phyloP scores from a whole-genome alignment of 1,284 basidiomycete species.

The Chalciporus sp. region DNA sequence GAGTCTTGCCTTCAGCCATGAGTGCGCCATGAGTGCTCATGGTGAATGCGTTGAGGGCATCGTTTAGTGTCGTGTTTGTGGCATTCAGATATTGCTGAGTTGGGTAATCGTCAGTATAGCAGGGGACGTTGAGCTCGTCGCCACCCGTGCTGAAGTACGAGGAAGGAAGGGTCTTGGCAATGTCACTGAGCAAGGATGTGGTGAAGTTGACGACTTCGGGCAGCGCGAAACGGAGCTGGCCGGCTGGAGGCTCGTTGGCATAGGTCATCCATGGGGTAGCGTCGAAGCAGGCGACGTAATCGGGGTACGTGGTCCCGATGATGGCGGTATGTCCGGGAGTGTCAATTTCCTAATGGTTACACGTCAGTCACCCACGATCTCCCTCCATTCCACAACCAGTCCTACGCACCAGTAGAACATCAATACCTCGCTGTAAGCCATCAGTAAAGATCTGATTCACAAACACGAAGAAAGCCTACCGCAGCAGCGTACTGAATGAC shows the following conservation, averaged over 20 bases:
- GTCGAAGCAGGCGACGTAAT: slow-evolving; percentile 65
- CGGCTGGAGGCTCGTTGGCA: slow-evolving; percentile 67
- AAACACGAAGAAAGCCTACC: slow-evolving; percentile 37
- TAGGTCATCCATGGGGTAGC: slow-evolving; percentile 56
- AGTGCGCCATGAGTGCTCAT: slow-evolving; percentile 52
- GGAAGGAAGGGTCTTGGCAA: slow-evolving; percentile 47
- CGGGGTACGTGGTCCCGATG: slow-evolving; percentile 61
- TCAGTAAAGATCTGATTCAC: background rate
- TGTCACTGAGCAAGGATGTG: slow-evolving; percentile 44
- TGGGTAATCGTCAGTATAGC: slow-evolving; percentile 53
- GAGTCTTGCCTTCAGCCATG: slow-evolving; percentile 51
- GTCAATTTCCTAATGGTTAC: slow-evolving; percentile 52
- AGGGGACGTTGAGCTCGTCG: slow-evolving; percentile 66
- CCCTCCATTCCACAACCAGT: background rate
- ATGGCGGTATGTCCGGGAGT: slow-evolving; percentile 75
- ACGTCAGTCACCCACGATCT: slow-evolving; percentile 23
- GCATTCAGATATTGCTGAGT: slow-evolving; percentile 47
- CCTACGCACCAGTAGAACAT: slow-evolving; percentile 32
- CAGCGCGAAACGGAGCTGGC: slow-evolving; percentile 64
- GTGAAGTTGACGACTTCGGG: slow-evolving; percentile 50
- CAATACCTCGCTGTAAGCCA: slow-evolving; percentile 29
- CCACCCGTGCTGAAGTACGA: slow-evolving; percentile 68
- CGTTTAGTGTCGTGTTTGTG: slow-evolving; percentile 47
- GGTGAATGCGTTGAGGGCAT: slow-evolving; percentile 58
- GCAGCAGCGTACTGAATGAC: slow-evolving; percentile 66